phyloP scores from a whole-genome alignment of 225 moss, liverwort and hornwort species.

The Marchantia polymorpha region DNA sequence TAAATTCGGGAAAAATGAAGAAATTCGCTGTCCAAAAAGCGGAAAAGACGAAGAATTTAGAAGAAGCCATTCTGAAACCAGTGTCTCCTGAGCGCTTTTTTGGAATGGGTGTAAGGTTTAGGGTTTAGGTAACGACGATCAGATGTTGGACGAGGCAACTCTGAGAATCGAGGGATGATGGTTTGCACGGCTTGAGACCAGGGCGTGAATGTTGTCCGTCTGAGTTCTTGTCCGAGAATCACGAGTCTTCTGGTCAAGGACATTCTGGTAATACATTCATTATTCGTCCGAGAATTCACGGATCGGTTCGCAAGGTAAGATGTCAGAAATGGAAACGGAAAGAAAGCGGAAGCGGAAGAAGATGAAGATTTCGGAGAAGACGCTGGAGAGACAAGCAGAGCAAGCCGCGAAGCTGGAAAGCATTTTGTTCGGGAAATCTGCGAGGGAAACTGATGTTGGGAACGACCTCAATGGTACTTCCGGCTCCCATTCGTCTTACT shows the following conservation, averaged over 20 bases:
- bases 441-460: conserved; percentile 7
- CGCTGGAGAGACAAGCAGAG: conserved; percentile 18
- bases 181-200: neutral
- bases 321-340: conserved; percentile 19
- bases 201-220: neutral
- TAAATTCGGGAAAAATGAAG: too few species aligned
- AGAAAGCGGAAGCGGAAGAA: conserved; percentile 36
- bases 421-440: conserved; percentile 38
- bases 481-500: too few species aligned
- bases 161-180: neutral
- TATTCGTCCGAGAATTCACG: too few species aligned
- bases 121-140: neutral
- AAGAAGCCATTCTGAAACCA: too few species aligned
- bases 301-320: neutral
- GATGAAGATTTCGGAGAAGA: conserved; percentile 6
- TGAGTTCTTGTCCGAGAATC: neutral
- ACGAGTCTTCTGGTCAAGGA: neutral
- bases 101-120: too few species aligned
- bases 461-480: neutral
- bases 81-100: too few species aligned
- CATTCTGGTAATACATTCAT: too few species aligned
- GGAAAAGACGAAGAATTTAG: too few species aligned
- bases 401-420: conserved; percentile 38
- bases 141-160: neutral
- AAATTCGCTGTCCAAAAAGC: too few species aligned